phyloP scores from a whole-genome alignment of 192 early-diverging fungal genomes.

The Coemansia furcata region DNA sequence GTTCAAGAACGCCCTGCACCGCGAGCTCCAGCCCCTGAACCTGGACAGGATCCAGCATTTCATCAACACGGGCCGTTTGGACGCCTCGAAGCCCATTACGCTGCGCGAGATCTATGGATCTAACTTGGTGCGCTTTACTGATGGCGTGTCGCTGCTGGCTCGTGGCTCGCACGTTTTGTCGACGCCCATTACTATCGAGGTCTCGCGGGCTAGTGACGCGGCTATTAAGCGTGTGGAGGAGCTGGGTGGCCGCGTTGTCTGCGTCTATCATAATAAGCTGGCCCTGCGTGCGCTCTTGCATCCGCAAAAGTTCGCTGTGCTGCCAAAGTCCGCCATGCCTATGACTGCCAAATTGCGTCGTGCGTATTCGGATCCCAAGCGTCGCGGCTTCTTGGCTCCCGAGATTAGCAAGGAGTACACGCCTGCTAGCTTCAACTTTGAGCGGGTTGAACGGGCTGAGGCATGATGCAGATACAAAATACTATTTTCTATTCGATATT shows the following conservation, averaged over 20 bases:
- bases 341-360: conserved; percentile 59
- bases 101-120: conserved; percentile 57
- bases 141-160: conserved; percentile 82
- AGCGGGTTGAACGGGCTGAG: conserved; percentile 13
- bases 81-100: conserved; percentile 76
- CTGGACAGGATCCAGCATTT: conserved; percentile 91
- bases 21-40: conserved; percentile 69
- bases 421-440: conserved; percentile 43
- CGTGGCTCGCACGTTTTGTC: conserved; percentile 78
- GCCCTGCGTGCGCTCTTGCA: conserved; percentile 73
- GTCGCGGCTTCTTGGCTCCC: conserved; percentile 72
- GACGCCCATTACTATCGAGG: conserved; percentile 78
- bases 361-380: conserved; percentile 64
- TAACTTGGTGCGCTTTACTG: conserved; percentile 57
- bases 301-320: conserved; percentile 71
- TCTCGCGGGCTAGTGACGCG: conserved; percentile 71
- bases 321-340: conserved; percentile 69
- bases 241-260: conserved; percentile 76
- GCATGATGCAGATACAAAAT: not conserved
- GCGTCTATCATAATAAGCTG: conserved; percentile 75
- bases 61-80: conserved; percentile 81
- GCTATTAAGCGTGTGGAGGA: conserved; percentile 81
- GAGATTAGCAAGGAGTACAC: conserved; percentile 33
- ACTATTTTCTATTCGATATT: not conserved
- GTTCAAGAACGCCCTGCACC: conserved; percentile 61